Evolutionary conservation across 129 eudicot genomes (phyloP), one percentile per base, ranked within the genome.

Genomic region (Solidago caesia): DNA sequence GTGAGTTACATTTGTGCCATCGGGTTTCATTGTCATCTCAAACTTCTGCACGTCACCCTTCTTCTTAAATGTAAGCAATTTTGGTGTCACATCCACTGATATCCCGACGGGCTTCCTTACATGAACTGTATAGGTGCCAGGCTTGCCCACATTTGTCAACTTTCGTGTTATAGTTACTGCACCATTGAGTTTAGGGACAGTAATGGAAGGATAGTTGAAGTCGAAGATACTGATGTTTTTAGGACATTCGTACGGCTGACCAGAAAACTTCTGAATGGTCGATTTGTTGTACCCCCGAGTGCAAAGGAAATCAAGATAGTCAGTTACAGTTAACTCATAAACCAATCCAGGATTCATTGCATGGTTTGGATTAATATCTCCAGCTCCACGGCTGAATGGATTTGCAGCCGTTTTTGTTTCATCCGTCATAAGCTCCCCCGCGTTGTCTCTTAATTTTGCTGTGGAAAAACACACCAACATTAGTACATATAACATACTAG

Each of bases 281-380:
- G 83, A 76, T 47, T 78, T 5, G 69, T 85, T 90, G 72, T 95
- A 88, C 47, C 98, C 98, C 9, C 65, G 52, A n/a, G 81, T 79
- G 48, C 99, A 94, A 26, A 91, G 91, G 82, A 91, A 94, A 80
- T 87, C 82, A 8, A 91, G 70, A 68, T 91, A 89, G 70, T 94
- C 96, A 0, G 81, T 76, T 39, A 46, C 43, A 1, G 55, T 33
- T 44, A 89, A 29, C 75, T 94, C 97, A 68, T 94, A 94, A 25
- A 94, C 97, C 68, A 94, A 66, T 21, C 97, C 99, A 0, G 99
- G 99, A 71, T 94, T 81, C 82, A 72, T 73, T 4, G 99, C 99
- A 5, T 83, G 83, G 74, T 91, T 88, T 53, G 99, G 97, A 45
- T 82, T 64, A 16, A 94, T 69, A 42, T 88, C 88, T n/a, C 99